Base-by-base conservation (phyloP, 805 yeast genomes). In the Torulaspora maleeae region DNA sequence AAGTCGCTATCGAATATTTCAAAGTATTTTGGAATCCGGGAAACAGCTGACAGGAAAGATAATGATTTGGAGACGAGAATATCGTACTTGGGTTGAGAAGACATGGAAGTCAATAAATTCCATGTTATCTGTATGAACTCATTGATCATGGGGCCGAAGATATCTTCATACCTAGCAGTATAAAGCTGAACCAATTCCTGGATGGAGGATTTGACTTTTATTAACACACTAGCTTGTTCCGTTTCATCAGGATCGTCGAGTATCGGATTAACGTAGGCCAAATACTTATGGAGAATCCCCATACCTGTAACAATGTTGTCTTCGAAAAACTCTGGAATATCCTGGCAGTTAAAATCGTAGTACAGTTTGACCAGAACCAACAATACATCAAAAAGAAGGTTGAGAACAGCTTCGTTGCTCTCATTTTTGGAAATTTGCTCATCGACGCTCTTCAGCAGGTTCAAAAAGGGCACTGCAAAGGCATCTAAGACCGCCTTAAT, bases 301-400 rank as follows among this genome's bases (percentile, higher is more conserved):
- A 95, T 86, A 43, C 95, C 89, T 13, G 68, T 70, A 33, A 74
- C 70, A 65, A 93, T 69, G 63, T 93, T 78, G 67, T 93, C 98
- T 68, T 95, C 99, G 63, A 93, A 93, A 61, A 91, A 93, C 67
- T 90, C 99, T 1, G 99, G 99, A 43, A 93, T 83, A 67, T 93
- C 99, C 69, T 95, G 99, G 67, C 97, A 91, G 65, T 93, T 93
- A 59, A 93, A 78, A 64, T 93, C 99, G 62, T 81, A 88, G 67
- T 86, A 95, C 29, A 95, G 78, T 62, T 93, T 91, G 28, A 84
- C 67, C 43, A 90, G 72, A 17, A 89, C 67, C 41, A 83, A 69
- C 54, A 90, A 66, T 45, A 84, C 86, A 27, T 85, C 91, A 54
- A 88, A 77, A 36, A 83, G 71, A 1, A 81, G 69, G 27, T 60